Evolutionary conservation across 768 basidiomycete species (phyloP).

Genomic region (Scleroderma bovista): DNA sequence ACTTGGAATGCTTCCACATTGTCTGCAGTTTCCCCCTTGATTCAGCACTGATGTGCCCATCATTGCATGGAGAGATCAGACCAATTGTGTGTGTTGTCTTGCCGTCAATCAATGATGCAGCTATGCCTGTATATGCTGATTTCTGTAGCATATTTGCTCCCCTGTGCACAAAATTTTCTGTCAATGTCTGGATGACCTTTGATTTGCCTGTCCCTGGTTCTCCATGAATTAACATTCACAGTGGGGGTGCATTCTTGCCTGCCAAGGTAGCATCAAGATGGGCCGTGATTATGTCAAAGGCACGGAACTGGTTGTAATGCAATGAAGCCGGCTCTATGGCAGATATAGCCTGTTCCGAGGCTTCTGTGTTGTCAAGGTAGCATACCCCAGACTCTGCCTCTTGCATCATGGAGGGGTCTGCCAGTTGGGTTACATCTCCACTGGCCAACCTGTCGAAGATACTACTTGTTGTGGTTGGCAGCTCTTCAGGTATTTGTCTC

Average conservation of each 20-base stretch:
- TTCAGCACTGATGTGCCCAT: neutral
- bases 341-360: neutral
- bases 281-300: constrained; percentile 26
- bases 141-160: constrained; percentile 23
- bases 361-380: neutral
- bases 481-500: too few relatives aligned
- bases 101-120: constrained; percentile 35
- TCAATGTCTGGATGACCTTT: constrained; percentile 33
- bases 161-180: constrained; percentile 25
- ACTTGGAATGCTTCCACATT: neutral
- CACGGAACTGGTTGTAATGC: neutral
- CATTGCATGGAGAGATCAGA: constrained; percentile 10
- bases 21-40: neutral
- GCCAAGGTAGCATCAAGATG: constrained; percentile 20
- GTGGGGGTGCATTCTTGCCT: constrained; percentile 17
- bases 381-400: neutral
- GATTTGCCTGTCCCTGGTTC: constrained; percentile 44
- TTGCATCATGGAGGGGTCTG: too few relatives aligned
- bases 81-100: constrained; percentile 29
- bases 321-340: neutral
- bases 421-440: too few relatives aligned
- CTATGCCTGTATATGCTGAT: constrained; percentile 35
- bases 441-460: neutral
- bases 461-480: too few relatives aligned
- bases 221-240: constrained; percentile 36